Base-by-base conservation (phyloP, 352 stramenopile species). In the Pythium scleroteichum region DNA sequence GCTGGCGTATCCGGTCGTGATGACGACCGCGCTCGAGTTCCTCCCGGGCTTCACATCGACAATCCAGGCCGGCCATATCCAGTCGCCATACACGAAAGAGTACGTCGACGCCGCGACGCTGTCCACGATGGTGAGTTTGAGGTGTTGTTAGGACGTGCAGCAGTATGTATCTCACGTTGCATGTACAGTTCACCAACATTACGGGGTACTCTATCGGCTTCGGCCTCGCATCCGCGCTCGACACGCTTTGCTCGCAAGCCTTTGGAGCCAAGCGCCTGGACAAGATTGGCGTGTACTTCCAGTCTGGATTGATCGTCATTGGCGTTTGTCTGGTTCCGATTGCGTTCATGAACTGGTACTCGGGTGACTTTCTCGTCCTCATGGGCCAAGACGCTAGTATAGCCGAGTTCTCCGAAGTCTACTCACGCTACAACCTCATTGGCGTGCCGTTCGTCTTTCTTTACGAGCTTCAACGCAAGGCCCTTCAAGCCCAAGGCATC, bases 231-330 rank as follows among this genome's bases (percentile, higher is more conserved):
- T 86, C 78, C 19, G 85, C 80, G 14, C 74, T 94, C 22, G 85
- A 94, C 59, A 92, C 82, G 69, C 72, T 94, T 5, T 92, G 80
- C 39, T 84, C 76, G 16, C 72, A 88, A 51, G 78, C 82, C 39
- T 83, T 78, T 38, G 83, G 84, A 38, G 82, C 85, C 4, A 70
- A 72, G 32, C 70, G 60, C 12, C 55, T 74, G 23, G 49, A 73
- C 7, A 80, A 87, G 55, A 88, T 95, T 52, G 85, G 83, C 9
- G 76, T 85, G 10, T 95, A 93, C 68, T 66, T 90, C 12, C 77
- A 91, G 38, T 85, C 78, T 0, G 77, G 71, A 3, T 44, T 88
- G 0, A 56, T 87, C 26, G 68, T 92, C 19, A 66, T 91, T 32
- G 66, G 68, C 20, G 52, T 75, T 2, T 74, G 72, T 10, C 55